These are phyloP conservation scores for Amauroascus niger DNA, from an alignment of 2,329 filamentous ascomycete species.

Conservation along the genomic window DNA sequence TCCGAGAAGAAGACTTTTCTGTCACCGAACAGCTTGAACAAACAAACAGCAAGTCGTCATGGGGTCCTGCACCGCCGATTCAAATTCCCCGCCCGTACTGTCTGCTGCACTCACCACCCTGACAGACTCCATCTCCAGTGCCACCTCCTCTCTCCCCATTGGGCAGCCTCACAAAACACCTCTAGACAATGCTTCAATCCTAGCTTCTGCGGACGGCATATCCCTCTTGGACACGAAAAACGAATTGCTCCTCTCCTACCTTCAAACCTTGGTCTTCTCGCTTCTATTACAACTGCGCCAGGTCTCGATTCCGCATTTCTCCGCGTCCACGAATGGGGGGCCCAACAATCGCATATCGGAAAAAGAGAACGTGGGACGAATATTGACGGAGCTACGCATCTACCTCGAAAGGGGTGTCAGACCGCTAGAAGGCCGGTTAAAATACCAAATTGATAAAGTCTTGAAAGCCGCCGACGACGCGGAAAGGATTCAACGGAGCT, in stretches of 20 bases:
- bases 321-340: background rate
- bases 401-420: slow-evolving; percentile 89
- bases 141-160: slow-evolving; percentile 29
- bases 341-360: slow-evolving; percentile 17
- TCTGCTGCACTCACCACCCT: slow-evolving; percentile 29
- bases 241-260: slow-evolving; percentile 89
- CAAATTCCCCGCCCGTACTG: slow-evolving; percentile 12
- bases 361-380: slow-evolving; percentile 58
- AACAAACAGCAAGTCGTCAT: too few species aligned
- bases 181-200: slow-evolving; percentile 56
- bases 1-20: too few species aligned
- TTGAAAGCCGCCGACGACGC: slow-evolving; percentile 65
- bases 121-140: slow-evolving; percentile 28
- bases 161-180: slow-evolving; percentile 22
- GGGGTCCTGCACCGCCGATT: too few species aligned
- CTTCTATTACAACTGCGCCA: slow-evolving; percentile 67
- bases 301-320: too few species aligned
- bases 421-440: slow-evolving; percentile 78
- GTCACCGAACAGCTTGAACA: too few species aligned
- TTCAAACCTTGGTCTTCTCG: slow-evolving; percentile 86
- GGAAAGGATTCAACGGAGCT: slow-evolving; percentile 24
- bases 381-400: slow-evolving; percentile 81
- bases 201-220: slow-evolving; percentile 75
- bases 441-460: slow-evolving; percentile 94
- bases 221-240: slow-evolving; percentile 94